Percentiles rank a stretch among this genome's conserved stretches.
These are phyloP conservation scores for Aspergillus ustus DNA, from an alignment of 2,329 filamentous ascomycete genomes.

Conservation along the genomic window DNA sequence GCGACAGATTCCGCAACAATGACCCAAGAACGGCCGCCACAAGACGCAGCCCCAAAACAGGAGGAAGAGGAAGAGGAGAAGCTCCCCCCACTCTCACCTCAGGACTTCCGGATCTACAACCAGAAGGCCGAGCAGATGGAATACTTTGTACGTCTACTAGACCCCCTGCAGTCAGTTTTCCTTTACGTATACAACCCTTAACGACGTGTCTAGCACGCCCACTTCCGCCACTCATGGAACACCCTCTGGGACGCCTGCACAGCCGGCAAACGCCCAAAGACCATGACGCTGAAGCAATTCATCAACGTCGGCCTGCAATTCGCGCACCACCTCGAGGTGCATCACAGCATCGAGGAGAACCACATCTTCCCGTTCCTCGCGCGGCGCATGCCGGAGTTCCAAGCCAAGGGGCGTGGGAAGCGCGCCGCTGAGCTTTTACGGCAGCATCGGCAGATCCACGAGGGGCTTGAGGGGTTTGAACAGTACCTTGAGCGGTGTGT, in stretches of 20 bases:
- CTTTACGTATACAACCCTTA: background rate
- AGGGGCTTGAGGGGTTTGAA: constrained; percentile 11
- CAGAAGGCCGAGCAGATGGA: constrained; percentile 12
- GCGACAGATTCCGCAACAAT: background rate
- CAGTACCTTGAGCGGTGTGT: constrained; percentile 8
- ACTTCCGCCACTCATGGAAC: constrained; percentile 10
- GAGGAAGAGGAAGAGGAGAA: constrained; percentile 28
- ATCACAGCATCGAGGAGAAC: constrained; percentile 16
- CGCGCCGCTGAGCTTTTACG: constrained; percentile 10
- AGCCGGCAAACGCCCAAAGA: background rate
- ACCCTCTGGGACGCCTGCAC: constrained; percentile 1
- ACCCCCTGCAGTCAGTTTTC: no score
- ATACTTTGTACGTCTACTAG: constrained; percentile 7
- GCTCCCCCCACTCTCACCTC: constrained; percentile 34
- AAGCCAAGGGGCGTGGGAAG: background rate
- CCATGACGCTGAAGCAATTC: constrained; percentile 11
- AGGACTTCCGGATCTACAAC: constrained; percentile 11
- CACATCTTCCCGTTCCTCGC: constrained; percentile 17
- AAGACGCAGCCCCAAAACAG: background rate
- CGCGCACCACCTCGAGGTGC: constrained; percentile 9
- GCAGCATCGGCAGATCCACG: constrained; percentile 14
- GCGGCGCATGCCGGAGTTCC: constrained; percentile 17
- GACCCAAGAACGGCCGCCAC: background rate
- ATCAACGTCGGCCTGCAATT: constrained; percentile 9
- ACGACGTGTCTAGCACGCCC: background rate